Evolutionary conservation across 2,329 filamentous ascomycete species (phyloP), one percentile per base, ranked within the genome.

Genomic region (Triangularia setosa): DNA sequence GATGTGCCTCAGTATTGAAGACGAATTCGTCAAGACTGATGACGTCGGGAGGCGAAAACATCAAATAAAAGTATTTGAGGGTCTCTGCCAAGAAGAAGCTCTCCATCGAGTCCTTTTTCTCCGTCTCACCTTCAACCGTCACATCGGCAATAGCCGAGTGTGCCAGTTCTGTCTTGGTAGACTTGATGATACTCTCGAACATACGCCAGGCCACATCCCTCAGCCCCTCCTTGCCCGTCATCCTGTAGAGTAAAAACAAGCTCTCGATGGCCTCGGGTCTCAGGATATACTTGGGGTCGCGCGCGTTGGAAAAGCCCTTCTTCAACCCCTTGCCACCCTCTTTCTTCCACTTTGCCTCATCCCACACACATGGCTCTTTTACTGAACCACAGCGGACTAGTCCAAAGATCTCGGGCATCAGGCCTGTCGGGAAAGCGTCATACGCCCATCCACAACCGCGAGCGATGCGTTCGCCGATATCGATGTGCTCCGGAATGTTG

Each of bases 241-340:
- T 82, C 61, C 87, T 81, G 72, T 87, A 88, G 79, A 90, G 82
- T 71, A 88, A 82, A 74, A 87, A 90, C 2, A 90, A 82, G 18
- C 85, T 87, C 75, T 90, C 87, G 61, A 90, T 88, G 4, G 87
- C 87, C 73, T 90, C 87, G 2, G 87, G 87, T 68, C 84, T 80
- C 40, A 87, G 76, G 30, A 86, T 81, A 67, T 87, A 88, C 54
- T 79, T 67, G 9, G 72, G 28, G 52, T 77, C 75, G 4, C 68
- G 65, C 1, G 72, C 69, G 14, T 68, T 63, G 1, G 66, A 66
- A 27, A 77, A 73, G 0, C 75, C 75, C 30, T 69, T 67, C 23
- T 68, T 69, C 14, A 73, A 64, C 2, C 65, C 67, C 33, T 73
- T 65, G n/a, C 72, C 63, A 4, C 69, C 65, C 24, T 71, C 70